phyloP scores from a whole-genome alignment of 306 rosid genomes.

The Luffa acutangula region DNA sequence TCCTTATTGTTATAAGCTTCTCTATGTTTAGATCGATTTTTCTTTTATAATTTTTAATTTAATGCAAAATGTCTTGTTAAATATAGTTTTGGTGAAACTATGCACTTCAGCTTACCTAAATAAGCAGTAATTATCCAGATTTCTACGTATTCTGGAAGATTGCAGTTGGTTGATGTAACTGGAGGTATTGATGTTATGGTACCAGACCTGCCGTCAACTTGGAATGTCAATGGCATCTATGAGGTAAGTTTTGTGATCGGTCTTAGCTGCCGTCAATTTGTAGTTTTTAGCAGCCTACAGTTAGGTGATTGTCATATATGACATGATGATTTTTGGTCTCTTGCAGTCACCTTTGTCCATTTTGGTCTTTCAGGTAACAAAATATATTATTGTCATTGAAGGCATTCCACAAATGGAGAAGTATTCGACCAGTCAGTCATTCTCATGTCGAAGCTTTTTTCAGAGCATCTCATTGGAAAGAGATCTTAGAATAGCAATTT shows the following conservation, averaged over 20 bases:
- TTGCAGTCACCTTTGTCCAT: constrained; percentile 15
- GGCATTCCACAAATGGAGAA: constrained; percentile 32
- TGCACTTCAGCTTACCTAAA: neutral
- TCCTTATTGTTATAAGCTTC: neutral
- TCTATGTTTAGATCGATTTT: neutral
- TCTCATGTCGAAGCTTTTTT: constrained; percentile 60
- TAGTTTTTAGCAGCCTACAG: neutral
- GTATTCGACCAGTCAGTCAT: constrained; percentile 21
- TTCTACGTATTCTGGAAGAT: constrained; percentile 48
- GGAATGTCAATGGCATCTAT: constrained; percentile 39
- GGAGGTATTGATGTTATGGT: constrained; percentile 69
- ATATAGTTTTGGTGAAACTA: neutral
- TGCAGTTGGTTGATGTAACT: constrained; percentile 80
- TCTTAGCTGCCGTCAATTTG: neutral
- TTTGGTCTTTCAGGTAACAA: constrained; percentile 45
- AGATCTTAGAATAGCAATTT: constrained; percentile 25
- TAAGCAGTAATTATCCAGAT: constrained; percentile 35
- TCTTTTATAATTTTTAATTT: neutral
- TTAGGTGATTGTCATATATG: neutral
- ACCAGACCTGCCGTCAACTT: constrained; percentile 76
- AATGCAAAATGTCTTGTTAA: neutral
- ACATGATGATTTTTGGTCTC: neutral
- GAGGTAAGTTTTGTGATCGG: constrained; percentile 40
- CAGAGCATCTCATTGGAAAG: constrained; percentile 26
- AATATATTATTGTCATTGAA: constrained; percentile 55